Conservation (phyloP, 2,329 filamentous ascomycete genomes). For the Delphinella strobiligena region DNA sequence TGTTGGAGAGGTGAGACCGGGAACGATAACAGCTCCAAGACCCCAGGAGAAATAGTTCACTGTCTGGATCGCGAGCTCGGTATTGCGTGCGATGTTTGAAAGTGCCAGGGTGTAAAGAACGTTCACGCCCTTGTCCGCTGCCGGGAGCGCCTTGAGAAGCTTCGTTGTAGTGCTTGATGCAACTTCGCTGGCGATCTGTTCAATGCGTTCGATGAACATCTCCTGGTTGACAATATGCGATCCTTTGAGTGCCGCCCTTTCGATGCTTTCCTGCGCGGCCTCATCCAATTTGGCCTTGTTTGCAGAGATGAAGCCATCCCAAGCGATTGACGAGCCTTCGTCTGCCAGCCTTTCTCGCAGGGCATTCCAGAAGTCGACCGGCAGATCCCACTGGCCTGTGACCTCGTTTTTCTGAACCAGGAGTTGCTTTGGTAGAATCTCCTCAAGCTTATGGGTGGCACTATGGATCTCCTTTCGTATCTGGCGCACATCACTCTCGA, state of each 20-base stretch:
- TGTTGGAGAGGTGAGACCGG: slow-evolving; percentile 46
- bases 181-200: slow-evolving; percentile 9
- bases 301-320: slow-evolving; percentile 16
- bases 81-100: slow-evolving; percentile 17
- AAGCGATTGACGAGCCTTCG: slow-evolving; percentile 25
- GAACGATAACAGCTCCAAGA: slow-evolving; percentile 54
- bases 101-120: slow-evolving; percentile 18
- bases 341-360: slow-evolving; percentile 43
- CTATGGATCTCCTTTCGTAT: background rate
- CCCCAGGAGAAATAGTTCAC: slow-evolving; percentile 64
- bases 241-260: slow-evolving; percentile 5
- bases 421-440: slow-evolving; percentile 44
- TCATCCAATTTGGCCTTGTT: slow-evolving; percentile 30
- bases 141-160: slow-evolving; percentile 5
- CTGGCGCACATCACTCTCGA: background rate
- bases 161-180: slow-evolving; percentile 2
- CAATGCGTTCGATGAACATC: slow-evolving; percentile 9
- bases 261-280: slow-evolving; percentile 9
- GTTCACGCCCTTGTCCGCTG: slow-evolving; percentile 9
- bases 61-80: slow-evolving; percentile 18
- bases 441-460: slow-evolving; percentile 12
- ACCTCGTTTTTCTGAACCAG: slow-evolving; percentile 39
- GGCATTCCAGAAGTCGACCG: slow-evolving; percentile 54
- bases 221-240: slow-evolving; percentile 12
- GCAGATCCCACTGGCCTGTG: slow-evolving; percentile 42